phyloP scores from a whole-genome alignment of 208 protist species.

The Acanthamoeba royreba region DNA sequence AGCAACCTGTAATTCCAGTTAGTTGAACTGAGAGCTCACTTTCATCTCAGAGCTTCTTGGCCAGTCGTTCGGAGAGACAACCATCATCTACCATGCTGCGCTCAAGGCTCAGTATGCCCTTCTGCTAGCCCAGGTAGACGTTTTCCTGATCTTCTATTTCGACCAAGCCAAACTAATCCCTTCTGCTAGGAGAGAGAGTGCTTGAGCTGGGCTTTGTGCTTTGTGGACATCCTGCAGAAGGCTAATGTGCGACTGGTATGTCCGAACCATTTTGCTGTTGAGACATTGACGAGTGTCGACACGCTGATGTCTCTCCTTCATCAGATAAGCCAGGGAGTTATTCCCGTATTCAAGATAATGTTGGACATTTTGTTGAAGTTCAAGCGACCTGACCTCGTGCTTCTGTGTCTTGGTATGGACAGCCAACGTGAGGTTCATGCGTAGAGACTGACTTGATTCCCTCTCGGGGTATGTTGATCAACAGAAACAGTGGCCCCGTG shows the following conservation, averaged over 20 bases:
- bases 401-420: background rate
- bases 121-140: background rate
- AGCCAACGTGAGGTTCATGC: no score
- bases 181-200: background rate
- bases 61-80: background rate
- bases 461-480: background rate
- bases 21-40: background rate
- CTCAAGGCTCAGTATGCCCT: background rate
- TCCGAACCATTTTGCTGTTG: background rate
- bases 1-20: background rate
- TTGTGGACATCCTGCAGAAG: background rate
- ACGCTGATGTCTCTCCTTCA: background rate
- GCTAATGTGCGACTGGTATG: background rate
- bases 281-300: background rate
- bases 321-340: background rate
- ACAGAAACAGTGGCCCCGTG: background rate
- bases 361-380: background rate
- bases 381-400: background rate
- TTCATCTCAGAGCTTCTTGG: background rate
- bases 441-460: no score
- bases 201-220: background rate
- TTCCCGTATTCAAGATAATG: background rate
- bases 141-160: background rate
- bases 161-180: background rate
- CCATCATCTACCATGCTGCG: background rate